A percentile compares a stretch with the other conserved stretches of the same genome.
These are phyloP conservation scores for Paramecium primaurelia DNA, from an alignment of 73 alveolate genomes.

Conservation along the genomic window DNA sequence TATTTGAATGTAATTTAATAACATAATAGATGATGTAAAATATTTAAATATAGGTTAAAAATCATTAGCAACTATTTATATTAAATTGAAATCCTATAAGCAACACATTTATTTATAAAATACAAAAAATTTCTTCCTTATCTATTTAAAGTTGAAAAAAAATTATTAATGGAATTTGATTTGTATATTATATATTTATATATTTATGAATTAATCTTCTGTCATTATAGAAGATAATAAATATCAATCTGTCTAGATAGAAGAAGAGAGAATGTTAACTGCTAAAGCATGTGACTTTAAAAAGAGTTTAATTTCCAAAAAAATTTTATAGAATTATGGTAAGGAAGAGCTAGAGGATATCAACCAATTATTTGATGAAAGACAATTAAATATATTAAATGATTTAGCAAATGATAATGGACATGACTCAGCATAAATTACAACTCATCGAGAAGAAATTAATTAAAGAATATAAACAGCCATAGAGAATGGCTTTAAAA, in stretches of 20 bases:
- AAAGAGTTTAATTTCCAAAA: neutral
- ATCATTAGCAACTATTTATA: neutral
- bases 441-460: neutral
- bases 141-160: neutral
- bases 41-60: neutral
- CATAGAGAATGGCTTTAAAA: neutral
- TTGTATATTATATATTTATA: neutral
- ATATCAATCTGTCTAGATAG: neutral
- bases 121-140: neutral
- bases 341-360: neutral
- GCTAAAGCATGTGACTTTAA: neutral
- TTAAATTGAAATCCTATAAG: neutral
- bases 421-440: neutral
- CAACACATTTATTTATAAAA: neutral
- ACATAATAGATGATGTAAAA: too few species aligned
- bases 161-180: neutral
- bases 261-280: conserved; percentile 1
- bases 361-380: neutral
- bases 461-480: neutral
- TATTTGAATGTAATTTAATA: too few species aligned
- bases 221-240: neutral
- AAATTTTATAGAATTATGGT: neutral
- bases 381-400: conserved; percentile 16
- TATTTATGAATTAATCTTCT: neutral
- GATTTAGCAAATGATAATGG: conserved; percentile 14